Conservation (phyloP, 306 rosid genomes). For the Delonix regia region DNA sequence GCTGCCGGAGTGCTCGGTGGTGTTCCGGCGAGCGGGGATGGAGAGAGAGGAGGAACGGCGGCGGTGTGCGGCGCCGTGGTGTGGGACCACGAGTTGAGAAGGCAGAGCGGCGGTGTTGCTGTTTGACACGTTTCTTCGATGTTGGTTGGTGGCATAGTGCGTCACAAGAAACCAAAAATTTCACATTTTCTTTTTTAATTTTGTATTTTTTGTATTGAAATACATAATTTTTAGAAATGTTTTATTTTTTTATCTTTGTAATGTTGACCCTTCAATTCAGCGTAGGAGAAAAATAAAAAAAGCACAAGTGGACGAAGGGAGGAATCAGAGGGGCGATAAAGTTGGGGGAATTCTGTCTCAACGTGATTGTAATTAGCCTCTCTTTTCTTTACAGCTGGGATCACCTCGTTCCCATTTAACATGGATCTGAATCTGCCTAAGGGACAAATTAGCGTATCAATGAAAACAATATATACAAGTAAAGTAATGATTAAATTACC, state of each 20-base stretch:
- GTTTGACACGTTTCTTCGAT: constrained; percentile 7
- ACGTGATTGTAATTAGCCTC: not conserved
- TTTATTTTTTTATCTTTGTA: not conserved
- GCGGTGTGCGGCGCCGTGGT: constrained; percentile 11
- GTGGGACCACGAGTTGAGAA: constrained; percentile 18
- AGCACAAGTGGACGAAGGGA: not conserved
- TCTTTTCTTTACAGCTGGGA: not conserved
- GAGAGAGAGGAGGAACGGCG: constrained; percentile 12
- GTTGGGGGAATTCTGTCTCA: not conserved
- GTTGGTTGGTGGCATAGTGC: not conserved
- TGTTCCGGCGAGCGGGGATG: constrained; percentile 18
- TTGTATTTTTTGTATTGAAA: not conserved
- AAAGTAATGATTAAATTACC: too few species aligned
- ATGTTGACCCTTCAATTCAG: not conserved
- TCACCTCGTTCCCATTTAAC: too few species aligned
- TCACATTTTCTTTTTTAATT: not conserved
- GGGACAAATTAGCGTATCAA: too few species aligned
- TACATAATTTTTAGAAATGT: too few species aligned
- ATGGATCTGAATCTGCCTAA: too few species aligned
- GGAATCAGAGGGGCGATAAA: too few species aligned
- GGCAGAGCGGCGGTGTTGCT: not conserved
- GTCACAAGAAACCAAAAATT: not conserved
- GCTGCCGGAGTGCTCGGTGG: constrained; percentile 63
- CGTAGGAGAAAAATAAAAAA: not conserved
- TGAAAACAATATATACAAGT: too few species aligned